These are phyloP conservation scores for Epichloe aotearoae DNA, from an alignment of 2,329 filamentous ascomycete species.

Conservation along the genomic window DNA sequence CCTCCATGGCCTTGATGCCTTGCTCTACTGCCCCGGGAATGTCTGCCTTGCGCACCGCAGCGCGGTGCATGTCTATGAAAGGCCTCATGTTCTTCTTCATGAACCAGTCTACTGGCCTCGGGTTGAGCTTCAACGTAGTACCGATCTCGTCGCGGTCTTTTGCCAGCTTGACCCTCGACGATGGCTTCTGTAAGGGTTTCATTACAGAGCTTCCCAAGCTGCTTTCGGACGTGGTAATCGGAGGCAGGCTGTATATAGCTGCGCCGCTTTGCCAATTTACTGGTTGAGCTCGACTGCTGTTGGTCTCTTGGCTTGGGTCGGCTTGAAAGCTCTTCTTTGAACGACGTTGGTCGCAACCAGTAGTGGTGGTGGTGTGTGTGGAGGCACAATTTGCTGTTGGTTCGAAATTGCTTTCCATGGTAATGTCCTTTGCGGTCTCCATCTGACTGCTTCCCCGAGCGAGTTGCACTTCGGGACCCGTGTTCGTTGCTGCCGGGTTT, in stretches of 20 bases:
- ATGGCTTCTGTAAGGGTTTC: slow-evolving; percentile 13
- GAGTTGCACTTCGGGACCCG: background rate
- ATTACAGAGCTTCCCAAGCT: slow-evolving; percentile 9
- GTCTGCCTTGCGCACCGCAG: background rate
- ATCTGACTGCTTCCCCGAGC: background rate
- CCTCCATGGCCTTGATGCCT: background rate
- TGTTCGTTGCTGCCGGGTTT: background rate
- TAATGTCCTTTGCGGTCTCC: background rate
- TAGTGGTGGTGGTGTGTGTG: slow-evolving; percentile 52
- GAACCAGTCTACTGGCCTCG: slow-evolving; percentile 7
- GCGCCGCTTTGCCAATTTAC: slow-evolving; percentile 5
- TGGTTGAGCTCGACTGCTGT: background rate
- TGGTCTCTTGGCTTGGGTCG: background rate
- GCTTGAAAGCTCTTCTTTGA: slow-evolving; percentile 2
- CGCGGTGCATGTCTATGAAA: background rate
- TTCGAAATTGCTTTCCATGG: background rate
- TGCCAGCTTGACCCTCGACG: slow-evolving; percentile 11
- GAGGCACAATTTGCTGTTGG: slow-evolving; percentile 26
- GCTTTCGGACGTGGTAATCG: slow-evolving; percentile 8
- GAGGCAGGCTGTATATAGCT: slow-evolving; percentile 12
- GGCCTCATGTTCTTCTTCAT: background rate
- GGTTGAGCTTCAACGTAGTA: slow-evolving; percentile 16
- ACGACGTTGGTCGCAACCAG: slow-evolving; percentile 31
- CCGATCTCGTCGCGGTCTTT: slow-evolving; percentile 13
- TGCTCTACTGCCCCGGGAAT: background rate